Evolutionary conservation across 768 basidiomycete genomes (phyloP), one percentile per base, ranked within the genome.

Genomic region (Pleurotus giganteus): DNA sequence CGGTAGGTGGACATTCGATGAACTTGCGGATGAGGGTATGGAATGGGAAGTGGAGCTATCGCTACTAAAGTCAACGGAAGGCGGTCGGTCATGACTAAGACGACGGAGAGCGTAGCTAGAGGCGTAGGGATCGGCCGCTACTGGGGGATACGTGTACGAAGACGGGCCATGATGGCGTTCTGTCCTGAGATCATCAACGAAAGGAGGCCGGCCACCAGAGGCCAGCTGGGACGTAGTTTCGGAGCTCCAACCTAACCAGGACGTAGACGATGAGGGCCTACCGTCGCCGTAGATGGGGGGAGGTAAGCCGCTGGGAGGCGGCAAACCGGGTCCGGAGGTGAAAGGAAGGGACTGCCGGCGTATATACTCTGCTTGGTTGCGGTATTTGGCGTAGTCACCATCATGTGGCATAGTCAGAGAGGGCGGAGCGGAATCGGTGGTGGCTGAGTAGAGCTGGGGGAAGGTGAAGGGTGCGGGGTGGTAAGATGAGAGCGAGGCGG

Each of bases 1-100:
- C 2, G 83, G 83, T 3, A 83, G 74, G 58, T 84, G 83, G 8
- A 76, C 70, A 26, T 60, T 74, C 5, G 81, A 82, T 7, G 81
- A 82, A 7, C 77, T 59, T 9, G 83, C 82, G 41, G 81, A 82
- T 8, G 81, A 80, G n/a, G 77, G 74, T 2, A 77, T 69, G 1
- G 78, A 80, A 5, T 71, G 73, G 21, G 72, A 72, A 2, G 71
- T 66, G 2, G 70, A 77, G 19, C 75, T 72, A 26, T 75, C 77
- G 39, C 80, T 79, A 53, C 74, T 76, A 41, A 69, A 66, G 34
- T 75, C 73, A 21, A 71, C 50, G 4, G 75, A 76, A 21, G 59
- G 54, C 23, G 65, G 61, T 56, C 76, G 60, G 56, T 66, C 49
- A 24, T 58, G 60, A n/a, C 19, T 15, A 19, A 50, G 13, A 8